Base-by-base conservation (phyloP, 2,329 filamentous ascomycete genomes). In the Pyricularia pennisetigena region DNA sequence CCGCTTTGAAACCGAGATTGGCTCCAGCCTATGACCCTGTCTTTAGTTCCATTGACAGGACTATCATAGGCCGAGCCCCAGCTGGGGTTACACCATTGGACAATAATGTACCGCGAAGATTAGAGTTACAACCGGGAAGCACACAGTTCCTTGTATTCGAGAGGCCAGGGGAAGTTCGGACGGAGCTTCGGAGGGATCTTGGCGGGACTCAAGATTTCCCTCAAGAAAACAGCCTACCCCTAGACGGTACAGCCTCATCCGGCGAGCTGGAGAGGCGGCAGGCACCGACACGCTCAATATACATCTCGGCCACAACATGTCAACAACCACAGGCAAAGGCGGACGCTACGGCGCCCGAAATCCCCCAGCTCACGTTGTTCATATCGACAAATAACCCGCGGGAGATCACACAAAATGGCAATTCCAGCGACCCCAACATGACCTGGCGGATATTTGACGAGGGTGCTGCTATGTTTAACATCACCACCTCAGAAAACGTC, bases 221-320 rank as follows among this genome's bases (percentile, higher is more conserved):
- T 6, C 71, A 73, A 6, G 71, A 68, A 35, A 71, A 71, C 32
- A 68, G 67, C 9, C 5, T 28, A 20, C 70, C 69, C 23, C 69
- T 66, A 16, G 57, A 67, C 2, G 30, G 66, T 64, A 14, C 69
- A 32, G 20, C 64, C 24, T 62, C 59, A 16, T 62, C 32, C 30
- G 70, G 20, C 49, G 72, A 61, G 69, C 54, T 49, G 8, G 71
- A 68, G 65, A 72, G 73, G 69, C 49, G 66, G n/a, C 71, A 74
- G 67, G 71, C 74, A 67, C 71, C 78, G 28, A 77, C 78, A 20
- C 82, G 78, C 61, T 86, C 79, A 1, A 81, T 98, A 3, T 97
- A 90, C 77, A 84, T 99, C 68, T 93, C 93, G 2, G 88, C 93
- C 62, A 98, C 93, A 72, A 94, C 92, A 0, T 99, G 95, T 77